These are phyloP conservation scores for Erodium texanum DNA, from an alignment of 441 rosid genomes.

Conservation along the genomic window DNA sequence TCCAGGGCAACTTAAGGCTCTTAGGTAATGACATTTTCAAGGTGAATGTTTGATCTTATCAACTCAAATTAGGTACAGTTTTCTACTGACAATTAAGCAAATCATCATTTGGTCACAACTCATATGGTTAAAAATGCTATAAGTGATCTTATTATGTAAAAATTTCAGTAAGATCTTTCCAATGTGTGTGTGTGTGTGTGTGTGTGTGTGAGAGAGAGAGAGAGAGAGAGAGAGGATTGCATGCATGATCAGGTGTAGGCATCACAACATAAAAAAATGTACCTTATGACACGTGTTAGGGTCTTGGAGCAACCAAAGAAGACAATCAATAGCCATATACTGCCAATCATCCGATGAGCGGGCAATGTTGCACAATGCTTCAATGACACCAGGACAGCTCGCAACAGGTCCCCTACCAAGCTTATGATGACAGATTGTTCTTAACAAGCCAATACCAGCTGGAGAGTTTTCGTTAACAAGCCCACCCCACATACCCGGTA, in stretches of 20 bases:
- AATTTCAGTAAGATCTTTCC: background rate
- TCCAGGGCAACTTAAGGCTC: background rate
- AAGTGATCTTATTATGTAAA: background rate
- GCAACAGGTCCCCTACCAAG: conserved; percentile 87
- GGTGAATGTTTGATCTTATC: background rate
- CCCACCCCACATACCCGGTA: conserved; percentile 99
- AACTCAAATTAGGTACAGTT: background rate
- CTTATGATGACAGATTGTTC: conserved; percentile 92
- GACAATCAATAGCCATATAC: conserved; percentile 91
- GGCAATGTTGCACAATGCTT: conserved; percentile 79
- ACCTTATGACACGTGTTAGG: conserved; percentile 76
- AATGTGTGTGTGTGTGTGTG: too few relatives aligned
- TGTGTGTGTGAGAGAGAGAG: too few relatives aligned
- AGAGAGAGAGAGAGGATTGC: background rate
- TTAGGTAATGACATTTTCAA: background rate
- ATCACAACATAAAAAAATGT: background rate
- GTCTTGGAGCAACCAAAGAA: conserved; percentile 91
- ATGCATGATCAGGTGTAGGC: background rate
- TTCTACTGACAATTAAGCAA: background rate
- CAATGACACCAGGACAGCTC: conserved; percentile 68
- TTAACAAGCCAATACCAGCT: conserved; percentile 84
- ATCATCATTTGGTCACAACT: background rate
- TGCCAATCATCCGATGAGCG: conserved; percentile 97
- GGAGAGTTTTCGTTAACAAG: conserved; percentile 96
- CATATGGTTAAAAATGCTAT: background rate